phyloP scores from a whole-genome alignment of 345 rosid genomes.

The Hibiscus mutabilis region DNA sequence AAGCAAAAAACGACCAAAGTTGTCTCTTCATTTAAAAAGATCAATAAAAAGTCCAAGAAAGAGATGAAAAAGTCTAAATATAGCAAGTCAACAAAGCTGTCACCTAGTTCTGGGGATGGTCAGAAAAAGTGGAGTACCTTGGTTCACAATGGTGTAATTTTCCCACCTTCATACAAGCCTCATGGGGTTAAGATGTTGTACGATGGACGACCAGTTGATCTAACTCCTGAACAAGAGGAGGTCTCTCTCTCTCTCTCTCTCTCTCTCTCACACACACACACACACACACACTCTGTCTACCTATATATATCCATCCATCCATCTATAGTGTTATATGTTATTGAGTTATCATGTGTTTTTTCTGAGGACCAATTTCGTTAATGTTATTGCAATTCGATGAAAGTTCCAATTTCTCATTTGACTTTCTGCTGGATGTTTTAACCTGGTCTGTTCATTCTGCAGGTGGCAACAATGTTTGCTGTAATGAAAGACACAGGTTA shows the following conservation, averaged over 20 bases:
- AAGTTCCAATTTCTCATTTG: conserved; percentile 4
- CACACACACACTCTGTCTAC: too few species aligned
- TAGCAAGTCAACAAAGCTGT: conserved; percentile 57
- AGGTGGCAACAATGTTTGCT: conserved; percentile 97
- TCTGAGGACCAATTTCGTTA: not conserved
- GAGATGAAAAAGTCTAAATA: conserved; percentile 49
- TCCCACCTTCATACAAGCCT: conserved; percentile 81
- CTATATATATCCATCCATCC: too few species aligned
- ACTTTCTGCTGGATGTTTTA: conserved; percentile 8
- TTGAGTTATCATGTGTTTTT: not conserved
- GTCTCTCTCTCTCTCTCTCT: conserved; percentile 22
- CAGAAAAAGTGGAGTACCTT: conserved; percentile 96
- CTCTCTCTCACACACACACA: too few species aligned
- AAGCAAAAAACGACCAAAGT: conserved; percentile 48
- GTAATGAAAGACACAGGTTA: conserved; percentile 96
- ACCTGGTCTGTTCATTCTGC: conserved; percentile 31
- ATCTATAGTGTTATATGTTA: not conserved
- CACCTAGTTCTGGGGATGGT: conserved; percentile 82
- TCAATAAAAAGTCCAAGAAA: conserved; percentile 46
- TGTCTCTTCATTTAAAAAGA: conserved; percentile 46
- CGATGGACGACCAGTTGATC: conserved; percentile 69
- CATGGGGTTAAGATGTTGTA: conserved; percentile 83
- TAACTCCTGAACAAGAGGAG: conserved; percentile 89
- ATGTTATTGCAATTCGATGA: not conserved
- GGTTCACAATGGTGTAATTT: conserved; percentile 91